Evolutionary conservation across 768 basidiomycete genomes (phyloP), one percentile per base, ranked within the genome.

Genomic region (Coprinopsis sp.): DNA sequence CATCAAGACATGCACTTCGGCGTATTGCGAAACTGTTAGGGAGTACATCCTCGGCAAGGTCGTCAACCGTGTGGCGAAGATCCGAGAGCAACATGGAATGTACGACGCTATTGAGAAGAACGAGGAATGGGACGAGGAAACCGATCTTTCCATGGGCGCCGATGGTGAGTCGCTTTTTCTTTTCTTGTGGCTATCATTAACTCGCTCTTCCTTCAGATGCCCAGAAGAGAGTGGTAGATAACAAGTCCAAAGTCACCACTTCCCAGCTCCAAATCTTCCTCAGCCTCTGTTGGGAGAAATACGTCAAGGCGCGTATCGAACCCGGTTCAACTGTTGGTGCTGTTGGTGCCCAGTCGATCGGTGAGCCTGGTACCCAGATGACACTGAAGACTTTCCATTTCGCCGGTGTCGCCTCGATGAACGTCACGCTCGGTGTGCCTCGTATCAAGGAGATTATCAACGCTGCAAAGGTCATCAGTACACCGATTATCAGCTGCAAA

Each of bases 371-470:
- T 33, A 99, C 96, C 0, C 96, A 99, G 62, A 99, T 99, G 96
- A 98, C 95, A 1, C 67, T 98, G 54, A 98, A 98, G 69, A 98
- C 96, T 46, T 99, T 99, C 82, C 96, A 99, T 75, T 99, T 98
- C 66, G 96, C 96, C 57, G 96, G 96, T 70, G 95, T 99, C 52
- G 96, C 96, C 6, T 95, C 94, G 29, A 99, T 98, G 96, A 98
- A 97, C 68, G 92, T 99, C 52, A 99, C 96, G 0, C 81, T 98
- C 29, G 96, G 96, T 66, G 96, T 98, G n/a, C 96, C 96, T 2
- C 95, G 96, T 58, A 98, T 99, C 69, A 98, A 98, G 66, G 96
- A 99, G 66, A 98, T 99, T 54, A 99, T 99, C 73, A 99, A 98
- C 57, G 96, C 93, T 2, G 91, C 96, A n/a, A 99, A 96, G 64